A percentile compares a stretch with the other conserved stretches of the same genome.
Conservation (phyloP, 1,139 yeast species). For the Magnusiomyces fungicola region DNA sequence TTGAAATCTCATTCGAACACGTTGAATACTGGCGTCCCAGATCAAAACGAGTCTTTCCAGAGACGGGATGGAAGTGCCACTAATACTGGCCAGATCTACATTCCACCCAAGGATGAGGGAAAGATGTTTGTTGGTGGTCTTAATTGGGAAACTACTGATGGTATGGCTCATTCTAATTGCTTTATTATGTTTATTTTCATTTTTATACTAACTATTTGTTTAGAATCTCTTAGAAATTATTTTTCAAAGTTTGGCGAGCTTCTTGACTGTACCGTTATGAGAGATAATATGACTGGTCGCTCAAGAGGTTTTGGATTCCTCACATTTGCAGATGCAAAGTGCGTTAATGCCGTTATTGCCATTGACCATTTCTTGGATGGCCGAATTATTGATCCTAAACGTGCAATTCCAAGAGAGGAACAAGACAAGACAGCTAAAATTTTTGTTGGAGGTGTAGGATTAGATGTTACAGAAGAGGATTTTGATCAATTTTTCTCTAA, state of each 20-base stretch:
- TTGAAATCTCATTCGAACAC: too few species aligned
- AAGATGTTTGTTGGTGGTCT: slow-evolving; percentile 98
- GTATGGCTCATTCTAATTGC: not conserved
- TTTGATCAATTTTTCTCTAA: slow-evolving; percentile 82
- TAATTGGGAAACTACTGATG: slow-evolving; percentile 98
- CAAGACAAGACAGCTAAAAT: slow-evolving; percentile 97
- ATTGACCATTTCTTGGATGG: slow-evolving; percentile 92
- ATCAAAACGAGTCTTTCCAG: not conserved
- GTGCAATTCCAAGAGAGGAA: slow-evolving; percentile 97
- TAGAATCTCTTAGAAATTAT: slow-evolving; percentile 52
- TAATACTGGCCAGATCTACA: slow-evolving; percentile 34
- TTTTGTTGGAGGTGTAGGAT: slow-evolving; percentile 96
- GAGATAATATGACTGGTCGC: slow-evolving; percentile 81
- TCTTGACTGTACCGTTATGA: slow-evolving; percentile 86
- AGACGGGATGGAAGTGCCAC: slow-evolving; percentile 14
- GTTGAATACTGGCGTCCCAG: not conserved
- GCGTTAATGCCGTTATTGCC: slow-evolving; percentile 83
- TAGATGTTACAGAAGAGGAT: slow-evolving; percentile 89
- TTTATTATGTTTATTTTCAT: not conserved
- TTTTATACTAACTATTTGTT: not conserved
- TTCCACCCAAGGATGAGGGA: slow-evolving; percentile 49
- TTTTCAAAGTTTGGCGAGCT: slow-evolving; percentile 90
- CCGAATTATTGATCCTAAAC: slow-evolving; percentile 93
- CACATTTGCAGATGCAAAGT: slow-evolving; percentile 72
- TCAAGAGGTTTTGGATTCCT: slow-evolving; percentile 96